A percentile compares a stretch with the other conserved stretches of the same genome.
Conservation (phyloP, 1,139 yeast species). For the Taphrina sp. region DNA sequence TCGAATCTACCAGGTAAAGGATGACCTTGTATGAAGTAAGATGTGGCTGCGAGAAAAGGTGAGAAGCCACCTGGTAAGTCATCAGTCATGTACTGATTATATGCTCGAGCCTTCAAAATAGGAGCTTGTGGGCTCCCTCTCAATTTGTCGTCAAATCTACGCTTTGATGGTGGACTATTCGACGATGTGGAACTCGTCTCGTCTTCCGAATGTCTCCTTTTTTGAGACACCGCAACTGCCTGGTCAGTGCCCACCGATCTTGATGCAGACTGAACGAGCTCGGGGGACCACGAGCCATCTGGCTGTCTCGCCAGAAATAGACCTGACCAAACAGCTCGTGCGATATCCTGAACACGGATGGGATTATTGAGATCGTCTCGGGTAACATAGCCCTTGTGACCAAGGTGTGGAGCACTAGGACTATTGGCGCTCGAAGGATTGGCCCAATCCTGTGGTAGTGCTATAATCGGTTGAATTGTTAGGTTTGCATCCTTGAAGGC, state of each 20-base stretch:
- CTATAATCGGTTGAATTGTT: slow-evolving; percentile 7
- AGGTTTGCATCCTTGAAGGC: slow-evolving; percentile 16
- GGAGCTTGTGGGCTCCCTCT: too few species aligned
- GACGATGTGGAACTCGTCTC: not conserved
- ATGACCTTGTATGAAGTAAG: slow-evolving; percentile 63
- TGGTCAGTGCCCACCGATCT: too few species aligned
- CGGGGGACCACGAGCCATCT: slow-evolving; percentile 13
- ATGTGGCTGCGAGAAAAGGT: slow-evolving; percentile 44
- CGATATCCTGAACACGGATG: slow-evolving; percentile 1
- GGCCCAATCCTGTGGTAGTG: not conserved
- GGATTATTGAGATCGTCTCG: not conserved
- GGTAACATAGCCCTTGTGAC: not conserved
- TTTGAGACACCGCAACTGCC: not conserved
- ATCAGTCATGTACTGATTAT: not conserved
- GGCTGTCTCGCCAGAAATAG: not conserved
- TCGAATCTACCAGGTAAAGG: slow-evolving; percentile 78
- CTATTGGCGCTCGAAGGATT: not conserved
- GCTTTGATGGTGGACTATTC: not conserved
- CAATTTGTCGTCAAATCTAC: not conserved
- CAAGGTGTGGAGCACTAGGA: not conserved
- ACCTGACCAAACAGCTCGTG: slow-evolving; percentile 28
- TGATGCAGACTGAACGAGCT: too few species aligned
- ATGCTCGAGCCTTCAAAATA: not conserved
- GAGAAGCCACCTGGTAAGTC: slow-evolving; percentile 3
- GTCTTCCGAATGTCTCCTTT: not conserved